Conservation (phyloP, 2,329 filamentous ascomycete genomes). For the Colletotrichum cordylinicola region DNA sequence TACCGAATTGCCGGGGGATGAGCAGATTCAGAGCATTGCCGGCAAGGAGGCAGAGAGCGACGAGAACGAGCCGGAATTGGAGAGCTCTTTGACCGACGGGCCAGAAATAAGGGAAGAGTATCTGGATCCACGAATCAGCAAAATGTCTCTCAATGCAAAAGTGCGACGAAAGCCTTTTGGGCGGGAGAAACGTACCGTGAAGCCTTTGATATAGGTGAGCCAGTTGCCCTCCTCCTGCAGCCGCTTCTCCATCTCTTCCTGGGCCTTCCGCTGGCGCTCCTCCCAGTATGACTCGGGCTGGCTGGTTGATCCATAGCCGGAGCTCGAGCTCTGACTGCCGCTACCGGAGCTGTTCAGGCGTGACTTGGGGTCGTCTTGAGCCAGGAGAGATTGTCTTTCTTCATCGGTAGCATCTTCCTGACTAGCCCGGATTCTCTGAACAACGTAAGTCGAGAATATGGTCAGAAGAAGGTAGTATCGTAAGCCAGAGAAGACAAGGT, state of each 20-base stretch:
- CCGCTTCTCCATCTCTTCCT: constrained; percentile 68
- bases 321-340: constrained; percentile 26
- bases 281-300: constrained; percentile 60
- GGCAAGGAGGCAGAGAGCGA: constrained; percentile 71
- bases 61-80: constrained; percentile 71
- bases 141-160: neutral
- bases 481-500: constrained; percentile 14
- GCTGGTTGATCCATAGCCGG: constrained; percentile 50
- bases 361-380: constrained; percentile 28
- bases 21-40: constrained; percentile 78
- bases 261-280: constrained; percentile 56
- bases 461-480: constrained; percentile 18
- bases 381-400: constrained; percentile 64
- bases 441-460: constrained; percentile 14
- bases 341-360: constrained; percentile 27
- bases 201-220: constrained; percentile 78
- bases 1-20: constrained; percentile 81
- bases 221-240: constrained; percentile 79
- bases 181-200: constrained; percentile 51
- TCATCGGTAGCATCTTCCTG: constrained; percentile 47
- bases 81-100: constrained; percentile 70
- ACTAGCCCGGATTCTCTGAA: constrained; percentile 16
- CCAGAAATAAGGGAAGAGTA: constrained; percentile 83
- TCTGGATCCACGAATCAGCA: constrained; percentile 38
- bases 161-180: neutral